Percentiles rank a stretch among this genome's conserved stretches.
These are phyloP conservation scores for Isoetes engelmannii DNA, from an alignment of 83 land plant genomes.

Conservation along the genomic window DNA sequence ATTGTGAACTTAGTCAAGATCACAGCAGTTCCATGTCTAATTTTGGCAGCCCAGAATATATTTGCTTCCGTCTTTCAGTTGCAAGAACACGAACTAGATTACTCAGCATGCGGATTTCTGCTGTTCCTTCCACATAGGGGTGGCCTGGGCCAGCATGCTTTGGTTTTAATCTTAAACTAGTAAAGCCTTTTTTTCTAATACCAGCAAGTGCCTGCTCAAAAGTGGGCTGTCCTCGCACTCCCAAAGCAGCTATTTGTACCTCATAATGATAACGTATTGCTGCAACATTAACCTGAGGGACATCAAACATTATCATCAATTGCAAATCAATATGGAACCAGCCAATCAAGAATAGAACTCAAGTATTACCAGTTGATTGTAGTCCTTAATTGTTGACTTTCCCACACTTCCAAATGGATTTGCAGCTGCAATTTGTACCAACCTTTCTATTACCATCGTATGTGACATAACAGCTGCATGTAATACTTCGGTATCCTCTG, in stretches of 20 bases:
- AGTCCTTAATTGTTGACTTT: conserved; percentile 12
- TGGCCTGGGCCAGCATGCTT: conserved; percentile 36
- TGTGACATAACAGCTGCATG: conserved; percentile 33
- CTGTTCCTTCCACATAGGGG: conserved; percentile 29
- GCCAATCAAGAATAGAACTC: neutral
- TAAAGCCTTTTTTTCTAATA: conserved; percentile 21
- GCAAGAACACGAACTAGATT: conserved; percentile 22
- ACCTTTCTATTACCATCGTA: conserved; percentile 17
- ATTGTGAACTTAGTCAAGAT: too few relatives aligned
- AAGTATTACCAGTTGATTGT: conserved; percentile 23
- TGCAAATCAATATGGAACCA: neutral
- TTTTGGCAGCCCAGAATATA: conserved; percentile 17
- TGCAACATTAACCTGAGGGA: conserved; percentile 24
- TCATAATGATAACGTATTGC: conserved; percentile 34
- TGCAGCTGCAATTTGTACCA: conserved; percentile 17
- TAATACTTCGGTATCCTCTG: conserved; percentile 31
- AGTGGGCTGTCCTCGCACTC: conserved; percentile 30
- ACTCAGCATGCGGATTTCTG: conserved; percentile 26
- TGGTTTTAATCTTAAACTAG: conserved; percentile 27
- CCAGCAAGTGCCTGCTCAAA: conserved; percentile 33
- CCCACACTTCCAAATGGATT: conserved; percentile 18
- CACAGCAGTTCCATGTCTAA: conserved; percentile 15
- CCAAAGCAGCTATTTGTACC: conserved; percentile 34
- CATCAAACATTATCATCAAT: neutral
- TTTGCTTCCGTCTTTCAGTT: conserved; percentile 19